Conservation (phyloP, 1,139 yeast species). For the Scheffersomyces quercinus region DNA sequence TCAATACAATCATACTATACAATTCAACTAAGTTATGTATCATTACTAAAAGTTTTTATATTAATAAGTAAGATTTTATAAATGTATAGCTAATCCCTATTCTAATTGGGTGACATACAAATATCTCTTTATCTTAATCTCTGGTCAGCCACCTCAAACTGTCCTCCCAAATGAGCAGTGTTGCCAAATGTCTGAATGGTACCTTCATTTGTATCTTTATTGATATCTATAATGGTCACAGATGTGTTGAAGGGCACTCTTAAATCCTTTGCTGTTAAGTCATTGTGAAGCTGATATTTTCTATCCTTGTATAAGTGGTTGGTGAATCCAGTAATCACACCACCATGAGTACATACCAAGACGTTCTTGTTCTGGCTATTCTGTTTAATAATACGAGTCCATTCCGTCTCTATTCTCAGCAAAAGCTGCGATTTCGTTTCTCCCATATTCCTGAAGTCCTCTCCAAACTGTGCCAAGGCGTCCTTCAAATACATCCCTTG, state of each 20-base stretch:
- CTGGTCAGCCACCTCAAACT: slow-evolving; percentile 54
- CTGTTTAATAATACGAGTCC: slow-evolving; percentile 44
- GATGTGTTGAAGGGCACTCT: slow-evolving; percentile 75
- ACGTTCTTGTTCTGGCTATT: slow-evolving; percentile 49
- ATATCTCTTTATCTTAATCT: slow-evolving; percentile 23
- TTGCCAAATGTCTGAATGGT: slow-evolving; percentile 55
- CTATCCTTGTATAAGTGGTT: slow-evolving; percentile 43
- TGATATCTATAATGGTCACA: slow-evolving; percentile 60
- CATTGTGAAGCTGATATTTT: slow-evolving; percentile 36
- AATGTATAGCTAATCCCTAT: no score
- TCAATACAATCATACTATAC: background rate
- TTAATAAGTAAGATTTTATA: background rate
- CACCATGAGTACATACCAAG: slow-evolving; percentile 81
- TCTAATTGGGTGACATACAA: background rate
- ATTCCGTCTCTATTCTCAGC: slow-evolving; percentile 50
- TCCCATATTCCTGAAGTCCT: slow-evolving; percentile 46
- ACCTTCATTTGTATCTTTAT: slow-evolving; percentile 38
- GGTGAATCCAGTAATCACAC: slow-evolving; percentile 67
- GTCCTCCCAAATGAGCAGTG: slow-evolving; percentile 64
- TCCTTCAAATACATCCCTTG: slow-evolving; percentile 74
- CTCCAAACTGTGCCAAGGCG: slow-evolving; percentile 53
- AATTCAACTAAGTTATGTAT: no score
- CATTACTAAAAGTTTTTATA: background rate
- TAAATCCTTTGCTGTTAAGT: slow-evolving; percentile 42
- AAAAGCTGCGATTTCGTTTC: slow-evolving; percentile 42